Percentiles rank a stretch among this genome's conserved stretches.
These are phyloP conservation scores for Nemania sp. DNA, from an alignment of 2,329 filamentous ascomycete genomes.

Conservation along the genomic window DNA sequence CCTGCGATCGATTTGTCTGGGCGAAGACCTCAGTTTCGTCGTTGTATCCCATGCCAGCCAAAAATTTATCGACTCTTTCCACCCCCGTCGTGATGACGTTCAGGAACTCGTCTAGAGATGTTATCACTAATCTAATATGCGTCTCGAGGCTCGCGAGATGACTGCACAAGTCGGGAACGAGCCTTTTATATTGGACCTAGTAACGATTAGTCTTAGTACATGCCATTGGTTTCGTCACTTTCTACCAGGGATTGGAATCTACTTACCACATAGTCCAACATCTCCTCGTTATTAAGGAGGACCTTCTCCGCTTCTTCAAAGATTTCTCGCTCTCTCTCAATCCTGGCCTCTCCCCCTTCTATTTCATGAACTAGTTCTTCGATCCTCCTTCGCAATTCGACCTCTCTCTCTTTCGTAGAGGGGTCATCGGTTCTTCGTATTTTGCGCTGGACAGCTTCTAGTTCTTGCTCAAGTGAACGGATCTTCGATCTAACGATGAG, in stretches of 20 bases:
- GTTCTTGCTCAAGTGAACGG: constrained; percentile 2
- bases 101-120: constrained; percentile 8
- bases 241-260: background rate
- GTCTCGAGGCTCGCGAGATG: constrained; percentile 13
- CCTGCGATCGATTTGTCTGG: constrained; percentile 6
- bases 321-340: constrained; percentile 10
- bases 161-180: constrained; percentile 7
- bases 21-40: constrained; percentile 1
- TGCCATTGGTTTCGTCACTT: background rate
- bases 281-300: constrained; percentile 10
- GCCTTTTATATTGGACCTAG: constrained; percentile 1
- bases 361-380: background rate
- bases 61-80: constrained; percentile 1
- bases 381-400: constrained; percentile 1
- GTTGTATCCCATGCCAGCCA: constrained; percentile 13
- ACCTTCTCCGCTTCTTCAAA: constrained; percentile 12
- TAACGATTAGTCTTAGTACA: background rate
- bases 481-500: background rate
- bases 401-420: background rate
- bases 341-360: background rate
- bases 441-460: background rate
- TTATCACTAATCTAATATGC: constrained; percentile 6
- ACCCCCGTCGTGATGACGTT: background rate
- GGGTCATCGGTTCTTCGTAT: constrained; percentile 6
- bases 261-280: constrained; percentile 15